A percentile compares a stretch with the other conserved stretches of the same genome.
Conservation (phyloP, 805 yeast genomes). For the Wickerhamomyces bovis region DNA sequence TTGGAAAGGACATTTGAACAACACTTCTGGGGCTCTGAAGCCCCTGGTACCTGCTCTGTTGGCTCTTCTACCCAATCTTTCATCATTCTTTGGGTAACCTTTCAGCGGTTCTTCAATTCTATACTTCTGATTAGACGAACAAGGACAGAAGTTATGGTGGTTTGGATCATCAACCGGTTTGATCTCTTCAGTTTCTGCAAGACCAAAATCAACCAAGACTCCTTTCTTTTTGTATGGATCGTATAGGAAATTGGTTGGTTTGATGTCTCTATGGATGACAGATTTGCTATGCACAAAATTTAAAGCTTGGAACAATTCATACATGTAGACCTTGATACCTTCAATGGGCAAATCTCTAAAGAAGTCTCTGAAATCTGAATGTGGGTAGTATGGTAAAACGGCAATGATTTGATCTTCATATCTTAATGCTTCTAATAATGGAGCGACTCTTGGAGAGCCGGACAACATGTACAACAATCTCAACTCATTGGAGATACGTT, state of each 20-base stretch:
- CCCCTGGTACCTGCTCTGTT: constrained; percentile 94
- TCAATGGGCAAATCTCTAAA: constrained; percentile 71
- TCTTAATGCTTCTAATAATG: constrained; percentile 81
- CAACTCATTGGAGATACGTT: constrained; percentile 83
- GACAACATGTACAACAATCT: constrained; percentile 64
- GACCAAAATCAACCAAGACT: constrained; percentile 79
- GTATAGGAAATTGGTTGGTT: constrained; percentile 67
- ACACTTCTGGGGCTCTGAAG: constrained; percentile 78
- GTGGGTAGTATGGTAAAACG: constrained; percentile 84
- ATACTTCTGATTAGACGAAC: constrained; percentile 30
- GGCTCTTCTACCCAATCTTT: constrained; percentile 84
- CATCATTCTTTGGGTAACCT: constrained; percentile 85
- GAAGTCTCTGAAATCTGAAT: constrained; percentile 84
- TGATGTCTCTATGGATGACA: constrained; percentile 73
- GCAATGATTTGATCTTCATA: constrained; percentile 90
- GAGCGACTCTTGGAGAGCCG: constrained; percentile 74
- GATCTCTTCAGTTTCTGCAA: constrained; percentile 43
- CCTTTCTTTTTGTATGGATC: constrained; percentile 45
- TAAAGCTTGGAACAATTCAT: constrained; percentile 69
- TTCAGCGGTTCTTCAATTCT: constrained; percentile 28
- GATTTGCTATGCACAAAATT: constrained; percentile 60
- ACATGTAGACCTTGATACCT: constrained; percentile 78
- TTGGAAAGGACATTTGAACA: constrained; percentile 41
- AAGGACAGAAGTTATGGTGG: constrained; percentile 44
- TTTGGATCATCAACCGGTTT: constrained; percentile 19